phyloP scores from a whole-genome alignment of 768 basidiomycete genomes.

The Collybiopsis luxurians region DNA sequence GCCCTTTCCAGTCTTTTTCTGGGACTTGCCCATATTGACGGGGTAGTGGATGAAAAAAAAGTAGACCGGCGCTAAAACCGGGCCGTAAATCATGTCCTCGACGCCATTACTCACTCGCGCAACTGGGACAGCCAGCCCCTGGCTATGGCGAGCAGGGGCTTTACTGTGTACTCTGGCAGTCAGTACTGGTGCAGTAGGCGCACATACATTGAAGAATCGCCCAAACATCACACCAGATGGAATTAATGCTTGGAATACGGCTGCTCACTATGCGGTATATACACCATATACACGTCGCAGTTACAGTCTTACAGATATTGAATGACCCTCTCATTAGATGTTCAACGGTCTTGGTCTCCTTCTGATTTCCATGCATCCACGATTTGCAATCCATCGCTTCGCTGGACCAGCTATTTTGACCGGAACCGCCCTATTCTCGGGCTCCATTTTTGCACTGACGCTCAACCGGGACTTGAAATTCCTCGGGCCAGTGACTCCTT shows the following conservation, averaged over 20 bases:
- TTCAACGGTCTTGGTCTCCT: slow-evolving; percentile 69
- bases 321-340: slow-evolving; percentile 37
- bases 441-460: slow-evolving; percentile 56
- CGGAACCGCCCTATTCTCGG: slow-evolving; percentile 61
- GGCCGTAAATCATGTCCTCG: slow-evolving; percentile 15
- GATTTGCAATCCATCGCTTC: slow-evolving; percentile 57
- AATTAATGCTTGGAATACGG: slow-evolving; percentile 60
- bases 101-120: slow-evolving; percentile 25
- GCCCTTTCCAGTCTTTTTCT: slow-evolving; percentile 96
- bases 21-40: slow-evolving; percentile 67
- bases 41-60: slow-evolving; percentile 16
- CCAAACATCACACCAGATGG: slow-evolving; percentile 47
- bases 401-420: slow-evolving; percentile 64
- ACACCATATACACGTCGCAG: neutral
- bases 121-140: slow-evolving; percentile 16
- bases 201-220: slow-evolving; percentile 54
- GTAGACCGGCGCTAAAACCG: no score
- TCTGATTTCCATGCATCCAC: slow-evolving; percentile 59
- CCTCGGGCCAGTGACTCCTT: slow-evolving; percentile 64
- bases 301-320: neutral
- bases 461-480: slow-evolving; percentile 46
- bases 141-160: slow-evolving; percentile 41
- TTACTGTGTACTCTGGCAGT: slow-evolving; percentile 30
- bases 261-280: slow-evolving; percentile 58
- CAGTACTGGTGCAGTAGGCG: slow-evolving; percentile 51